Evolutionary conservation across 495 filamentous ascomycete species (phyloP), one percentile per base, ranked within the genome.

Genomic region (Trichoderma gamsii): DNA sequence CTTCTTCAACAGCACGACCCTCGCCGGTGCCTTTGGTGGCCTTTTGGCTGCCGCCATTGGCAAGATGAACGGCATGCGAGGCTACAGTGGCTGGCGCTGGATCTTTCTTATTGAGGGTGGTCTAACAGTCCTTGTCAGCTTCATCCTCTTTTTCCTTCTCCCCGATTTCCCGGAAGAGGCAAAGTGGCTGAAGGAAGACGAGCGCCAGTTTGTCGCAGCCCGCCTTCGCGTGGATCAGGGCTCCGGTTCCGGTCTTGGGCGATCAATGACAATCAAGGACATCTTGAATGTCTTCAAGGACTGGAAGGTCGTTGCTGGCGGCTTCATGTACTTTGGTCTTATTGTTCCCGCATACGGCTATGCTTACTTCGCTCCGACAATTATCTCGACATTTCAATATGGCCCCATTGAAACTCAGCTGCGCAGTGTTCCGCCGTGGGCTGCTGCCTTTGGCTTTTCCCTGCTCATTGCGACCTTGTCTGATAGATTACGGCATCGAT

Each of bases 11-110:
- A 70, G 89, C 87, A 94, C 93, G 0, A 89, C 89, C 3, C 76
- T 97, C 32, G 92, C 92, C 8, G 92, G 92, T 27, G 92, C 92
- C 6, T 97, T 97, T 70, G 92, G 92, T 49, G 92, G 92, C 13
- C 79, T 96, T 18, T 79, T 97, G 11, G 92, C 93, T 3, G 88
- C 85, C 13, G 93, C 88, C 18, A 93, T 98, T 64, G 91, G 90
- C 29, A 92, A 94, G 74, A 93, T 89, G 86, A 83, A 91, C 70
- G 82, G 82, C 13, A 74, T 92, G 27, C 76, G 85, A 35, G 88
- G 87, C 43, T 94, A 92, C 70, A 72, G 74, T 2, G 94, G 92
- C 63, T 99, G 94, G 94, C 84, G 93, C 52, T 97, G 95, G 95
- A 85, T 88, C 64, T 88, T 88, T 66, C 85, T 88, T 52, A 69